Percentiles rank a stretch among this genome's conserved stretches.
These are phyloP conservation scores for Pythium utonaiense DNA, from an alignment of 352 stramenopile genomes.

Conservation along the genomic window DNA sequence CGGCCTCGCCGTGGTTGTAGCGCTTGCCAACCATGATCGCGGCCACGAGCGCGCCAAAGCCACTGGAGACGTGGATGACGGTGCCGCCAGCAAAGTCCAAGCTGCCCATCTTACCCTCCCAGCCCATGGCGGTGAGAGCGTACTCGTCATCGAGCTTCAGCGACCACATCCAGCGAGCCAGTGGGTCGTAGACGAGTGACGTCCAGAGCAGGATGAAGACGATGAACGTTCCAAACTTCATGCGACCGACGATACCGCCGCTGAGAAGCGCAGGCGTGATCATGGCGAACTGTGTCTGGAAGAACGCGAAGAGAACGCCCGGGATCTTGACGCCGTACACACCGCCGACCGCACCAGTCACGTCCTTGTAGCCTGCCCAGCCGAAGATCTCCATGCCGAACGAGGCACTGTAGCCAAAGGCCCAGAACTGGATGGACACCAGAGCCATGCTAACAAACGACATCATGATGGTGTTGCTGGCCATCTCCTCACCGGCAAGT, in stretches of 20 bases:
- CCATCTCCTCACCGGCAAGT: constrained; percentile 62
- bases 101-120: constrained; percentile 64
- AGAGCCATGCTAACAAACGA: constrained; percentile 73
- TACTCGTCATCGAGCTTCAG: constrained; percentile 54
- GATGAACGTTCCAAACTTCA: constrained; percentile 73
- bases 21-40: constrained; percentile 67
- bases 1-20: constrained; percentile 65
- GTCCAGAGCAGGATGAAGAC: constrained; percentile 82
- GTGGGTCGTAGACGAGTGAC: constrained; percentile 77
- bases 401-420: constrained; percentile 65
- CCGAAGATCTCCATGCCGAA: constrained; percentile 63
- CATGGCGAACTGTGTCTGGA: constrained; percentile 82
- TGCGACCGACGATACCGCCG: constrained; percentile 76
- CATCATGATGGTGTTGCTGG: constrained; percentile 82
- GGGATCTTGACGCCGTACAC: constrained; percentile 63
- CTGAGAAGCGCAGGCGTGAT: constrained; percentile 75
- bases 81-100: constrained; percentile 84
- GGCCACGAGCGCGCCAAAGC: constrained; percentile 69
- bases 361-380: constrained; percentile 56
- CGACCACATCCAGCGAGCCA: constrained; percentile 84
- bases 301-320: constrained; percentile 71
- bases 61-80: constrained; percentile 82
- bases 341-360: constrained; percentile 36
- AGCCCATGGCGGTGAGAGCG: constrained; percentile 38
- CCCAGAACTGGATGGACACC: constrained; percentile 80